Conservation (phyloP, 495 filamentous ascomycete species). For the Baudoinia panamericana region DNA sequence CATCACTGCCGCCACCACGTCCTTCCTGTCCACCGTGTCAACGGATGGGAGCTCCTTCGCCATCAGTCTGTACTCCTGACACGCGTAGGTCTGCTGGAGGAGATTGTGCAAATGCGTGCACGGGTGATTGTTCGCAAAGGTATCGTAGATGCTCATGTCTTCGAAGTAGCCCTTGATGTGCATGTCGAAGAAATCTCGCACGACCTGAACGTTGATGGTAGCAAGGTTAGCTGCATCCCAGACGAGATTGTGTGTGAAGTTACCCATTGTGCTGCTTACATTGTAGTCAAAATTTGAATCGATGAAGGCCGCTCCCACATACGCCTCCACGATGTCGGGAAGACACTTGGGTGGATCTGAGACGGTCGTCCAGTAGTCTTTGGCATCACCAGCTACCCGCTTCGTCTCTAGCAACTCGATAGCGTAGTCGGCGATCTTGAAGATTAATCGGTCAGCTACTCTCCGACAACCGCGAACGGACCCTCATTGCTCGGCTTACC, state of each 20-base stretch:
- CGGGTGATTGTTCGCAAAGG: conserved; percentile 79
- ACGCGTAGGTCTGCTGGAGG: conserved; percentile 39
- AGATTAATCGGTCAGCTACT: too few species aligned
- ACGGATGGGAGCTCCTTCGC: conserved; percentile 35
- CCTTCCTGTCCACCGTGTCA: conserved; percentile 32
- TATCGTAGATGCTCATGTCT: conserved; percentile 81
- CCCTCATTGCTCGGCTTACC: too few species aligned
- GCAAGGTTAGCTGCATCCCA: too few species aligned
- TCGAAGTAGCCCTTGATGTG: conserved; percentile 67
- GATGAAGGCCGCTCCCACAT: conserved; percentile 80
- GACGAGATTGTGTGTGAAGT: too few species aligned
- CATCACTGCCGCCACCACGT: conserved; percentile 58
- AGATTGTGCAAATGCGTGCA: conserved; percentile 44
- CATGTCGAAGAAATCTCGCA: conserved; percentile 62
- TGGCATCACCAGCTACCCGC: conserved; percentile 36
- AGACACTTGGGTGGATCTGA: conserved; percentile 71
- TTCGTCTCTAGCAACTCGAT: conserved; percentile 49
- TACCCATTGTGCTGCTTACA: too few species aligned
- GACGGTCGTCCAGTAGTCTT: conserved; percentile 65
- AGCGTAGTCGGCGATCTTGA: conserved; percentile 58
- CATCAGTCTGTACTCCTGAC: conserved; percentile 43
- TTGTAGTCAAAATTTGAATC: conserved; percentile 72
- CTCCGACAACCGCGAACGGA: too few species aligned
- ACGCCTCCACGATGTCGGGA: conserved; percentile 80
- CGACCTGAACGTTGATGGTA: conserved; percentile 34